A percentile compares a stretch with the other conserved stretches of the same genome.
Conservation (phyloP, 2,329 filamentous ascomycete species). For the Colletotrichum orbiculare region DNA sequence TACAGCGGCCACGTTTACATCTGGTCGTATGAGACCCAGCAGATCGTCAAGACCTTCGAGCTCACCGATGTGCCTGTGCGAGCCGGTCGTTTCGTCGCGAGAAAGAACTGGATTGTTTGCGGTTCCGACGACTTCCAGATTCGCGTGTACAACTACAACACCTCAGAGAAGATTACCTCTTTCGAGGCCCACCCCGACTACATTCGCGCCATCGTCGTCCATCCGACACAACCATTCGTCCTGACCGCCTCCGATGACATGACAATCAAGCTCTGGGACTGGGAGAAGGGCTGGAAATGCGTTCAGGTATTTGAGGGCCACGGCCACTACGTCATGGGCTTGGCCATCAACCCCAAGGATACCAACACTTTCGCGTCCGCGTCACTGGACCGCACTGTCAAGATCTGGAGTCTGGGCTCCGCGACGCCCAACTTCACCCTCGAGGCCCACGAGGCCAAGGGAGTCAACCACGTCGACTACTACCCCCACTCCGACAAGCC, state of each 20-base stretch:
- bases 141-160: constrained; percentile 99
- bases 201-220: constrained; percentile 94
- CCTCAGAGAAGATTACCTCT: constrained; percentile 95
- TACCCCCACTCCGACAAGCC: constrained; percentile 79
- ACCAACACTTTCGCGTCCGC: constrained; percentile 93
- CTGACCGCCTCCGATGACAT: constrained; percentile 97
- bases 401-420: constrained; percentile 96
- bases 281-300: constrained; percentile 98
- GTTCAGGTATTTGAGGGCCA: constrained; percentile 97
- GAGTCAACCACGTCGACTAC: constrained; percentile 97
- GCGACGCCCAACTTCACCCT: constrained; percentile 96
- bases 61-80: constrained; percentile 97
- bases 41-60: constrained; percentile 98
- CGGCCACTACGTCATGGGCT: constrained; percentile 94
- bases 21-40: constrained; percentile 97
- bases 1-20: constrained; percentile 98
- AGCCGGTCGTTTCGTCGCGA: constrained; percentile 93
- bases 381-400: constrained; percentile 95
- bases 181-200: constrained; percentile 99
- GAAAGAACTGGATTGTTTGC: constrained; percentile 99
- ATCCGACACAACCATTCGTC: constrained; percentile 95
- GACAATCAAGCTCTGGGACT: constrained; percentile 99
- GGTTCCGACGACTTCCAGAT: constrained; percentile 85
- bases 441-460: constrained; percentile 96
- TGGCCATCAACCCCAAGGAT: constrained; percentile 97